These are phyloP conservation scores for Neonectria hederae DNA, from an alignment of 2,329 filamentous ascomycete species.

Conservation along the genomic window DNA sequence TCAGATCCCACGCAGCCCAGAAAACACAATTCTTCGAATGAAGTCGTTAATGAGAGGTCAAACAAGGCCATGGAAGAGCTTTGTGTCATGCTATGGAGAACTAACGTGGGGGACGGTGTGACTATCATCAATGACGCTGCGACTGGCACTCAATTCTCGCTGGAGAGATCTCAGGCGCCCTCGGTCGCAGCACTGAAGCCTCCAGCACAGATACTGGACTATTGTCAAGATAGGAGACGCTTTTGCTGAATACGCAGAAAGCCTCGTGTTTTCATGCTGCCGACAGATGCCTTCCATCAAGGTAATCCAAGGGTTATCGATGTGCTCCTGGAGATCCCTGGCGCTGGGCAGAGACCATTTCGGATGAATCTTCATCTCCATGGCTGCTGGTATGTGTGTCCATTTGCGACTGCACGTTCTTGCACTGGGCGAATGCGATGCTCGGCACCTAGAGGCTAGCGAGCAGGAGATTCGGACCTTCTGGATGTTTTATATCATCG, in stretches of 20 bases:
- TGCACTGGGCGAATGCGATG: slow-evolving; percentile 2
- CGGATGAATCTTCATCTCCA: slow-evolving; percentile 14
- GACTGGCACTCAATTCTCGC: background rate
- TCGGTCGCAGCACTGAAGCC: background rate
- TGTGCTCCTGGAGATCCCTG: slow-evolving; percentile 7
- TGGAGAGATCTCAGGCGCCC: background rate
- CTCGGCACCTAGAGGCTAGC: background rate
- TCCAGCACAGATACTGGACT: background rate
- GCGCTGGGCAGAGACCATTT: slow-evolving; percentile 1
- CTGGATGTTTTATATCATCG: background rate
- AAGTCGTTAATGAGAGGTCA: slow-evolving; percentile 4
- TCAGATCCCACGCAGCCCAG: background rate
- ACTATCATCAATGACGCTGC: slow-evolving; percentile 3
- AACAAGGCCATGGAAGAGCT: slow-evolving; percentile 15
- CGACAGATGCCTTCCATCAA: slow-evolving; percentile 1
- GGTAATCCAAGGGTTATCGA: slow-evolving; percentile 5
- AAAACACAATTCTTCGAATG: background rate
- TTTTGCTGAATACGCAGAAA: slow-evolving; percentile 3
- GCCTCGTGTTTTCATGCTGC: background rate
- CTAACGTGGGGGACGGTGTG: slow-evolving; percentile 4
- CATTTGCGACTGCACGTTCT: slow-evolving; percentile 6
- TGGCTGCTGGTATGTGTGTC: slow-evolving; percentile 4
- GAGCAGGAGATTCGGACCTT: background rate
- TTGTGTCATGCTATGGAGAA: slow-evolving; percentile 12
- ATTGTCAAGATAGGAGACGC: background rate